A percentile compares a stretch with the other conserved stretches of the same genome.
Evolutionary conservation across 306 rosid species (phyloP).

Genomic region (Begonia loranthoides): DNA sequence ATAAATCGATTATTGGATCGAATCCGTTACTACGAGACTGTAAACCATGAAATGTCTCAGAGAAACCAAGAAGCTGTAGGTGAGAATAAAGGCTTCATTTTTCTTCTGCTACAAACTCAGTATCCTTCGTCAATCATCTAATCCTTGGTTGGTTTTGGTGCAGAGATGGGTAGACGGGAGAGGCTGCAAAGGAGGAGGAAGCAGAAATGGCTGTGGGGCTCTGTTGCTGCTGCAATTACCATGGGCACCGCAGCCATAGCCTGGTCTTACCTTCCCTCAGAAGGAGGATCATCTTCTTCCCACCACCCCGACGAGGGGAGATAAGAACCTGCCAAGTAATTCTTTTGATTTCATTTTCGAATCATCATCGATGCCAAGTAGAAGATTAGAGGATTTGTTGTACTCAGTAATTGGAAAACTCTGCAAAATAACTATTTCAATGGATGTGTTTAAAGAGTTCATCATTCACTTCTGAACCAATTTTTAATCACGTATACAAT

Average conservation of each 20-base stretch:
- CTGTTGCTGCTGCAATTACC: constrained; percentile 44
- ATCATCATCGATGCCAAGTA: neutral
- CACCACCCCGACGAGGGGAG: constrained; percentile 5
- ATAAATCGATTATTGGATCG: constrained; percentile 78
- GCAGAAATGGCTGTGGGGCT: constrained; percentile 93
- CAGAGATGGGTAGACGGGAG: constrained; percentile 68
- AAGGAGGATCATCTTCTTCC: constrained; percentile 14
- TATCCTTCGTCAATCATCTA: neutral
- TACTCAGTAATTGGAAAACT: too few relatives aligned
- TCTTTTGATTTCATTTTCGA: neutral
- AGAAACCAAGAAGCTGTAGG: constrained; percentile 94
- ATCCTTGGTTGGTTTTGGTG: constrained; percentile 3
- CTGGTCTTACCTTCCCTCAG: constrained; percentile 58
- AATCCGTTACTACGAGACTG: constrained; percentile 74
- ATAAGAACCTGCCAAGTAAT: neutral
- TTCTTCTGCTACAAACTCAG: neutral
- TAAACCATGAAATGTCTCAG: constrained; percentile 97
- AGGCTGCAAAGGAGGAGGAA: constrained; percentile 50
- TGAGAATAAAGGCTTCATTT: constrained; percentile 18
- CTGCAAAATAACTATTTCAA: neutral
- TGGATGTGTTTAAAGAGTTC: neutral
- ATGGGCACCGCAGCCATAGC: constrained; percentile 64
- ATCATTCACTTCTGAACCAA: constrained; percentile 50
- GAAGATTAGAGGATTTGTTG: neutral
- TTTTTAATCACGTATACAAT: constrained; percentile 25